Evolutionary conservation across 75 land plant genomes (phyloP).

Genomic region (Picea glauca): DNA sequence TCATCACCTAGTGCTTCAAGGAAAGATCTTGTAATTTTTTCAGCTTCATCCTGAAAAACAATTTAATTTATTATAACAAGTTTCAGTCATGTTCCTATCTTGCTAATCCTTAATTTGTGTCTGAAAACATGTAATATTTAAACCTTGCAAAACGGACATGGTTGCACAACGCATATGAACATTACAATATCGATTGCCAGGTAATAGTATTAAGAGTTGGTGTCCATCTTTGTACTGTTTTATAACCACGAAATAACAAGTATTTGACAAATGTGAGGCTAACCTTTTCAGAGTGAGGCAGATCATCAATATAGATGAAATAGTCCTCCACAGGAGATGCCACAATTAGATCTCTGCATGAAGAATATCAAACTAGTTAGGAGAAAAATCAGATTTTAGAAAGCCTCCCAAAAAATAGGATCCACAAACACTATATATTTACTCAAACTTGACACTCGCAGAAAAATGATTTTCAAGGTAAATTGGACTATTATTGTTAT

Average conservation of each 20-base stretch:
- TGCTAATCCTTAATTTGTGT: not conserved
- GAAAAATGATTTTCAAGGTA: not conserved
- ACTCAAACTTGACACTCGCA: not conserved
- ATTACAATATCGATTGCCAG: not conserved
- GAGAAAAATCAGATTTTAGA: not conserved
- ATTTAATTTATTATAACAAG: not conserved
- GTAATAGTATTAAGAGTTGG: not conserved
- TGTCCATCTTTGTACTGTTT: not conserved
- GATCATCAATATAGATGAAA: constrained; percentile 83
- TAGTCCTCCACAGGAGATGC: constrained; percentile 98
- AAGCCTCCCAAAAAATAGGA: not conserved
- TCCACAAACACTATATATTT: not conserved
- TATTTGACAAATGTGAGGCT: not conserved
- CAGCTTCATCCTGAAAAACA: constrained; percentile 26
- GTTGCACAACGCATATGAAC: not conserved
- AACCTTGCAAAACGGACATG: not conserved
- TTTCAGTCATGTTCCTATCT: not conserved
- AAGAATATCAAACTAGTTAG: not conserved
- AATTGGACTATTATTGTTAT: not conserved
- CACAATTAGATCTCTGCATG: constrained; percentile 84
- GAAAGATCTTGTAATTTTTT: constrained; percentile 46
- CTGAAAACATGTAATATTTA: not conserved
- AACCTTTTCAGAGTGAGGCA: constrained; percentile 70
- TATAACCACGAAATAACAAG: not conserved
- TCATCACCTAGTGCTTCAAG: constrained; percentile 91